Conservation (phyloP, 176 grass and related monocot species). For the Eleusine coracana region DNA sequence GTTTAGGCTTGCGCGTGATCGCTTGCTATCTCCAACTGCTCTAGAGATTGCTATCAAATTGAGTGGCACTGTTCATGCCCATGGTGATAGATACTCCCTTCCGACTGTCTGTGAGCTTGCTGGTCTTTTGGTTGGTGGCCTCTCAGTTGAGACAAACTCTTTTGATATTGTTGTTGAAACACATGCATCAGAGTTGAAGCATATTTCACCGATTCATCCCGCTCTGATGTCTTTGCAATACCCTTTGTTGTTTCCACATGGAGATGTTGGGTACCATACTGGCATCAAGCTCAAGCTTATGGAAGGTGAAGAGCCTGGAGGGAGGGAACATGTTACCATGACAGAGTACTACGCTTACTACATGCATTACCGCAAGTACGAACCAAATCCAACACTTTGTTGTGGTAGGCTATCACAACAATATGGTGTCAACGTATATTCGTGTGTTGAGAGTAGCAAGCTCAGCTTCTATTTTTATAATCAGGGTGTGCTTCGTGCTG, state of each 20-base stretch:
- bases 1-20: background rate
- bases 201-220: background rate
- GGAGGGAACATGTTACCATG: background rate
- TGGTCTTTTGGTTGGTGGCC: background rate
- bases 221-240: background rate
- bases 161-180: background rate
- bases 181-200: background rate
- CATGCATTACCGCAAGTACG: background rate
- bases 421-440: background rate
- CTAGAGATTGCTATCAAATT: background rate
- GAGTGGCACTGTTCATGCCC: fast-evolving
- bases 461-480: background rate
- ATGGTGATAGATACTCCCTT: background rate
- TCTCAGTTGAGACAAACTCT: too few species aligned
- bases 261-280: background rate
- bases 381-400: background rate
- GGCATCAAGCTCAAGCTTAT: background rate
- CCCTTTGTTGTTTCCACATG: background rate
- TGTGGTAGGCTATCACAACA: background rate
- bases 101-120: background rate
- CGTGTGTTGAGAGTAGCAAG: background rate
- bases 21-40: background rate
- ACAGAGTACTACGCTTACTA: background rate
- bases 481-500: background rate
- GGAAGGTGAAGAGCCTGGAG: background rate